Evolutionary conservation across 306 rosid genomes (phyloP), one percentile per base, ranked within the genome.

Genomic region (Oxytropis ochrocephala): DNA sequence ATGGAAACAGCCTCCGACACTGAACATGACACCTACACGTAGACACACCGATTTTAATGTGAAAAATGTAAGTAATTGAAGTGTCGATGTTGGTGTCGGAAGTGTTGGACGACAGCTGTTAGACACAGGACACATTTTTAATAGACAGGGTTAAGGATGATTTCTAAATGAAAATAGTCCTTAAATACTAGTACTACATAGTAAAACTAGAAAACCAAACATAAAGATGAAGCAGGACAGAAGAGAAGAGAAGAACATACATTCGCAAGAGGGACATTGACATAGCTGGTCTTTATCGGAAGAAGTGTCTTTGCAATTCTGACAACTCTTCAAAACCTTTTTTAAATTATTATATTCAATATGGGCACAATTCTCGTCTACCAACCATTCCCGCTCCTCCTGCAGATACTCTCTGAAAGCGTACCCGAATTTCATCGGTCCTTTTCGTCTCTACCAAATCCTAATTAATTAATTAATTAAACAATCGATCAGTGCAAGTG

Each of bases 281-380:
- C 93, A 93, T 33, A 65, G 13, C 53, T 66, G 83, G 13, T 75
- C 65, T 2, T 66, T 12, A 16, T 66, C 52, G 36, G 60, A 53
- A 58, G 79, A 72, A 13, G 21, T 64, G 16, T 78, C 7, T 49
- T 78, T 82, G n/a, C 85, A 86, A 49, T 42, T 62, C 73, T 67
- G 80, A 64, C 98, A 92, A 55, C 75, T 86, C 84, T 86, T 90
- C 7, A 92, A 82, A 14, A 92, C 98, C n/a, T 86, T 86, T 80
- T 92, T 92, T 30, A 92, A 77, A 66, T 86, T 76, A 70, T 83
- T 79, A 24, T 90, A 93, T 74, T 90, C 96, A 7, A 93, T 84
- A 62, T 90, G 85, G 0, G 85, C 86, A 73, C 91, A 85, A 55
- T 90, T 83, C 11, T 72, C 61, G 29, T 83, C 92, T 75, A 88